Evolutionary conservation across 345 rosid genomes (phyloP).

Genomic region (Ceriops tagal): DNA sequence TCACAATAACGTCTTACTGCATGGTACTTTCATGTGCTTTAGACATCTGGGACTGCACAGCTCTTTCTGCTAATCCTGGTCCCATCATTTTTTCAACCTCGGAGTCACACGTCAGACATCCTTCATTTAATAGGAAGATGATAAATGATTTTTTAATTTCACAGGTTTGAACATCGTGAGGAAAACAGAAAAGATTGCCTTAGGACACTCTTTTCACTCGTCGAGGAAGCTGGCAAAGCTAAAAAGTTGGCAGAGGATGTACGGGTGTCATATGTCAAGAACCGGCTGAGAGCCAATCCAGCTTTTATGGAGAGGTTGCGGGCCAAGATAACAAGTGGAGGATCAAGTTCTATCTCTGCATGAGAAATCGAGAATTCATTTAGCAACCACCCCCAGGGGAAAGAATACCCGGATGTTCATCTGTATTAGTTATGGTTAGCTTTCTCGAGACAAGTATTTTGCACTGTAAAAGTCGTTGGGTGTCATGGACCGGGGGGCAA

Average conservation of each 20-base stretch:
- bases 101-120: background rate
- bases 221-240: slow-evolving; percentile 89
- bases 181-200: slow-evolving; percentile 97
- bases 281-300: slow-evolving; percentile 71
- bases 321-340: slow-evolving; percentile 52
- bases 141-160: slow-evolving; percentile 8
- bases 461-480: background rate
- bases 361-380: background rate
- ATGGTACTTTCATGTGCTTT: no score
- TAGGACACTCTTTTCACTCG: slow-evolving; percentile 63
- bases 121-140: background rate
- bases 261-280: slow-evolving; percentile 66
- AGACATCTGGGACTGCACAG: no score
- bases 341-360: slow-evolving; percentile 26
- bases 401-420: no score
- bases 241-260: slow-evolving; percentile 67
- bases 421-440: background rate
- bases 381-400: no score
- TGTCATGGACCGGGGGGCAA: background rate
- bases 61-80: no score
- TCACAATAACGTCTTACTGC: no score
- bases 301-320: slow-evolving; percentile 83
- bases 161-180: slow-evolving; percentile 89
- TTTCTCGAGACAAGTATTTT: background rate
- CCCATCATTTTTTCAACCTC: no score